Evolutionary conservation across 768 basidiomycete genomes (phyloP).

Genomic region (Termitomyces sp.): DNA sequence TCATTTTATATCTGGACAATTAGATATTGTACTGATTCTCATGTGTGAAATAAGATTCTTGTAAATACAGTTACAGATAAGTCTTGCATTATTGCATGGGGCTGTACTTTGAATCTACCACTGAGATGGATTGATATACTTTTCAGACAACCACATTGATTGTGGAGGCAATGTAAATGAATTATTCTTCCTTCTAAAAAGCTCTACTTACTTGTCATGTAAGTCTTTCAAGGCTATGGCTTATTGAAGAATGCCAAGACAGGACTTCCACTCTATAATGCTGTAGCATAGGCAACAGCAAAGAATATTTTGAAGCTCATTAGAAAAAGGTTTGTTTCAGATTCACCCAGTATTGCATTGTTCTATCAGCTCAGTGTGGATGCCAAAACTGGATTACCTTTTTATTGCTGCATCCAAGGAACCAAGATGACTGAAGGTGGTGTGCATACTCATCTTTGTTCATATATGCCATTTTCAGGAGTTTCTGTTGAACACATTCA

Average conservation of each 20-base stretch:
- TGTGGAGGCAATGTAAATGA: constrained; percentile 21
- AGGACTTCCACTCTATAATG: constrained; percentile 24
- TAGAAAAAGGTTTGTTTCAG: not conserved
- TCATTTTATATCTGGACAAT: too few species aligned
- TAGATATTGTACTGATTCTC: too few species aligned
- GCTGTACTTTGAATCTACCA: not conserved
- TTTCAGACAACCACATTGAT: constrained; percentile 15
- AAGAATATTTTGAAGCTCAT: not conserved
- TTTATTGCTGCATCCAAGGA: not conserved
- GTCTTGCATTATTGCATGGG: constrained; percentile 17
- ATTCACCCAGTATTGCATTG: not conserved
- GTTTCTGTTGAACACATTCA: not conserved
- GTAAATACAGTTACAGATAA: too few species aligned
- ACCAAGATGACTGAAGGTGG: not conserved
- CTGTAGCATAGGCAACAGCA: constrained; percentile 19
- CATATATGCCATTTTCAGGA: not conserved
- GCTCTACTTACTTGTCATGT: too few species aligned
- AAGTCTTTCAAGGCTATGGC: too few species aligned
- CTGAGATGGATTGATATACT: constrained; percentile 11
- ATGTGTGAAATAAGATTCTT: too few species aligned
- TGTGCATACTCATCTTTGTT: not conserved
- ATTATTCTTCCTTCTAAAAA: too few species aligned
- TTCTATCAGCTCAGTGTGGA: not conserved
- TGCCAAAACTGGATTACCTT: not conserved
- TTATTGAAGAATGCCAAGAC: too few species aligned